Evolutionary conservation across 2,329 filamentous ascomycete species (phyloP).

Genomic region (Whalleya microplaca): DNA sequence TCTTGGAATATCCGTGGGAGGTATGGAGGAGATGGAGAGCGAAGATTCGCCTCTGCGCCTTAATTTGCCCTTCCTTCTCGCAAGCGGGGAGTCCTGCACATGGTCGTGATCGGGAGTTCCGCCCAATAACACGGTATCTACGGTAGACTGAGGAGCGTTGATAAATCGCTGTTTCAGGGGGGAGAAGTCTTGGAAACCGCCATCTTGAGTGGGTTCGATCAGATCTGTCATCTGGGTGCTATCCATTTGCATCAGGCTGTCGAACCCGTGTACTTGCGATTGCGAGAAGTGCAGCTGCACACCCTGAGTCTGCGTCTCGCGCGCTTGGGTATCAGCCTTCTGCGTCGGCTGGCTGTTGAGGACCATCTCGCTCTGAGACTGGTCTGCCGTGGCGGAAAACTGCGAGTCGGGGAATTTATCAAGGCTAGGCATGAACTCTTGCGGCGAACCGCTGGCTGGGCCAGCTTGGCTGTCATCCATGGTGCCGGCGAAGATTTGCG

Average conservation of each 20-base stretch:
- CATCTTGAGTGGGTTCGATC: slow-evolving; percentile 80
- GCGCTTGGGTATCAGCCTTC: slow-evolving; percentile 40
- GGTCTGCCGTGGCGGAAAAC: slow-evolving; percentile 64
- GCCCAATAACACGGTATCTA: slow-evolving; percentile 68
- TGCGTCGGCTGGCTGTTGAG: slow-evolving; percentile 53
- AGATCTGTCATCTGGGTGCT: slow-evolving; percentile 69
- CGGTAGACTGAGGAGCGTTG: slow-evolving; percentile 67
- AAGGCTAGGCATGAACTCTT: slow-evolving; percentile 59
- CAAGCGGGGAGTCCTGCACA: slow-evolving; percentile 66
- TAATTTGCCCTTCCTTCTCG: slow-evolving; percentile 62
- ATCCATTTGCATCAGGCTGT: slow-evolving; percentile 55
- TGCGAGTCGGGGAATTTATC: slow-evolving; percentile 62
- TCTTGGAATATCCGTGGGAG: slow-evolving; percentile 47
- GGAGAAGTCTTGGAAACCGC: slow-evolving; percentile 73
- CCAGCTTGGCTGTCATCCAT: slow-evolving; percentile 68
- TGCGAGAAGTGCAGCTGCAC: slow-evolving; percentile 63
- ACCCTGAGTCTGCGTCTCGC: slow-evolving; percentile 48
- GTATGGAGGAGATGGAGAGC: slow-evolving; percentile 36
- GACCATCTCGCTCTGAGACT: slow-evolving; percentile 50
- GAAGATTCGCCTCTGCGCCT: slow-evolving; percentile 28
- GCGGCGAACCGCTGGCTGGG: slow-evolving; percentile 42
- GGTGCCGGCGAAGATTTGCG: slow-evolving; percentile 89
- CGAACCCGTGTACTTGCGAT: slow-evolving; percentile 62
- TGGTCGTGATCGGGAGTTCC: slow-evolving; percentile 42
- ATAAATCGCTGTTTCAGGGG: slow-evolving; percentile 71